A percentile compares a stretch with the other conserved stretches of the same genome.
Evolutionary conservation across 2,329 filamentous ascomycete genomes (phyloP).

Genomic region (Zymoseptoria tritici): DNA sequence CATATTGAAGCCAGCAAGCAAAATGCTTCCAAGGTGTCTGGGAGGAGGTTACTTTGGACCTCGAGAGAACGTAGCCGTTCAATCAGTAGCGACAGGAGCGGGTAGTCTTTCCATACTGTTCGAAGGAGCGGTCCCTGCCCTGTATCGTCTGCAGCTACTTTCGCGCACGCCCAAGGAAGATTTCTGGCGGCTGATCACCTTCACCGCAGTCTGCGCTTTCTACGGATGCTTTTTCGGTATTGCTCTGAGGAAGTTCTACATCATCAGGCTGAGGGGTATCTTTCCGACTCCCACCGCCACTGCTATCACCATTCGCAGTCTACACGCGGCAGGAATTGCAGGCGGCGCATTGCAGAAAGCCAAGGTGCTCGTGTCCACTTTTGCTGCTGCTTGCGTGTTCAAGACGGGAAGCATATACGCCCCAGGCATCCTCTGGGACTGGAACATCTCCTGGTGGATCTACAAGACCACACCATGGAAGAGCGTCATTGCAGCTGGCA

Average conservation of each 20-base stretch:
- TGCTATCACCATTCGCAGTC: slow-evolving; percentile 53
- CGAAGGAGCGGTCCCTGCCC: slow-evolving; percentile 51
- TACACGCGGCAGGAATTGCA: slow-evolving; percentile 49
- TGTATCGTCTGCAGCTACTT: slow-evolving; percentile 50
- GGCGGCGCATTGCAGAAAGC: slow-evolving; percentile 49
- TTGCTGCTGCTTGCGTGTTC: slow-evolving; percentile 42
- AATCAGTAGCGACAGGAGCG: slow-evolving; percentile 51
- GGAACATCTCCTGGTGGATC: slow-evolving; percentile 26
- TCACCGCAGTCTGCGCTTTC: slow-evolving; percentile 55
- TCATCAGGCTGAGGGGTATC: slow-evolving; percentile 53
- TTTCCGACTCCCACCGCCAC: slow-evolving; percentile 54
- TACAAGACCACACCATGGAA: slow-evolving; percentile 4
- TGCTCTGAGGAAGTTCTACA: slow-evolving; percentile 56
- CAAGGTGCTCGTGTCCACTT: slow-evolving; percentile 45
- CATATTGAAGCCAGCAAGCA: slow-evolving; percentile 23
- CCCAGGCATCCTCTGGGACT: slow-evolving; percentile 50
- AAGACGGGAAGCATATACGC: slow-evolving; percentile 52
- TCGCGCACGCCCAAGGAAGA: slow-evolving; percentile 45
- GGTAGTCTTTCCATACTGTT: slow-evolving; percentile 51
- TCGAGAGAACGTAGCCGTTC: slow-evolving; percentile 54
- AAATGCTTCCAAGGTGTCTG: slow-evolving; percentile 26
- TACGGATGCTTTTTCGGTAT: slow-evolving; percentile 59
- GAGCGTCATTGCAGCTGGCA: no score
- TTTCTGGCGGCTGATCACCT: slow-evolving; percentile 51
- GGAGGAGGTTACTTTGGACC: slow-evolving; percentile 47